Conservation (phyloP, 768 basidiomycete species). For the Leccinum longicurvipes region DNA sequence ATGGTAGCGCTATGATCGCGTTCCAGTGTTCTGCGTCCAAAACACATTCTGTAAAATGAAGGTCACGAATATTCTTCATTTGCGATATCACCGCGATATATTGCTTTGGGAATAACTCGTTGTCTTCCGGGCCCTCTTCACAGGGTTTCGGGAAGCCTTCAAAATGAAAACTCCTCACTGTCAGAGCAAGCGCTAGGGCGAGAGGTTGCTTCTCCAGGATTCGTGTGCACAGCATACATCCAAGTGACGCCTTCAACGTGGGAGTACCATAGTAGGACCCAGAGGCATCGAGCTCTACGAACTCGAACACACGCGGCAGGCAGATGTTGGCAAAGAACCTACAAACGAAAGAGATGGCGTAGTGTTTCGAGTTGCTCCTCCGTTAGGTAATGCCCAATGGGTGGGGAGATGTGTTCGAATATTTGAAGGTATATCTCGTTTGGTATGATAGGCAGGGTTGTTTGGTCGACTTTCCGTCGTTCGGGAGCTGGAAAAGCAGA, state of each 20-base stretch:
- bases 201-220: neutral
- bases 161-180: slow-evolving; percentile 1
- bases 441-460: too few species aligned
- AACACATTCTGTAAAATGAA: slow-evolving; percentile 7
- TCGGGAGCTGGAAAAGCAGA: too few species aligned
- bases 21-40: slow-evolving; percentile 17
- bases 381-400: too few species aligned
- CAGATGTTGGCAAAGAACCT: too few species aligned
- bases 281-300: too few species aligned
- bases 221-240: neutral
- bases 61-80: slow-evolving; percentile 18
- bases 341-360: too few species aligned
- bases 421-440: too few species aligned
- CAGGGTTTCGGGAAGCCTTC: neutral
- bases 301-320: too few species aligned
- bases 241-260: neutral
- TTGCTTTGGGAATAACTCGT: neutral
- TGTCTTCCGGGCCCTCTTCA: neutral
- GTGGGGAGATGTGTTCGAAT: too few species aligned
- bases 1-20: slow-evolving; percentile 6
- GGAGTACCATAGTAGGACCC: neutral
- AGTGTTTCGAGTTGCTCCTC: too few species aligned
- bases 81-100: neutral
- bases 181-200: neutral
- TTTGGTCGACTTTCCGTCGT: too few species aligned